These are phyloP conservation scores for Lyophyllum decastes DNA, from an alignment of 768 basidiomycete species.

Conservation along the genomic window DNA sequence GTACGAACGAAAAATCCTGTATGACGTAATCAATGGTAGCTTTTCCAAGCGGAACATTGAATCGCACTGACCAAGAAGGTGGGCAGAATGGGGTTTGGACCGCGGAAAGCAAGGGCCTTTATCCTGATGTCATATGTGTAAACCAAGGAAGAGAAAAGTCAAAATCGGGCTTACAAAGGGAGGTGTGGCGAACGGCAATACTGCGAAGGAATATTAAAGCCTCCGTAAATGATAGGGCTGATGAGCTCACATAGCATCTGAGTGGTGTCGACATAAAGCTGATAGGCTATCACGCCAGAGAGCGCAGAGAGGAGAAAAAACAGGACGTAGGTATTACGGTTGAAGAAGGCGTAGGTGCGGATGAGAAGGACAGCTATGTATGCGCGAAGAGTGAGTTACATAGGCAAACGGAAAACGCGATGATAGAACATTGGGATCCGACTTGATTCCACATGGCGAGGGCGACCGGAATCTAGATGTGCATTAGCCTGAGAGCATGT, in stretches of 20 bases:
- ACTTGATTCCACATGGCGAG: constrained; percentile 90
- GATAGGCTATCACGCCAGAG: constrained; percentile 76
- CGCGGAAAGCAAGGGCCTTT: constrained; percentile 77
- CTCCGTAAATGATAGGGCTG: not conserved
- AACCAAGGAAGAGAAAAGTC: not conserved
- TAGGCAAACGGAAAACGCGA: constrained; percentile 9
- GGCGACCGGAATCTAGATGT: constrained; percentile 68
- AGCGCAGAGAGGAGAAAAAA: constrained; percentile 64
- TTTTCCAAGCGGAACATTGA: constrained; percentile 6
- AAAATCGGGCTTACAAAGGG: constrained; percentile 45
- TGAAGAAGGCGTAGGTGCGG: constrained; percentile 86
- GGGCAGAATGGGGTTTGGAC: constrained; percentile 82
- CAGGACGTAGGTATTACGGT: constrained; percentile 70
- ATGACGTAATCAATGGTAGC: not conserved
- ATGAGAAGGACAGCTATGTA: constrained; percentile 73
- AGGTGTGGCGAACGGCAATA: constrained; percentile 65
- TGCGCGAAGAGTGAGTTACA: constrained; percentile 14
- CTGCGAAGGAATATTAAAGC: constrained; percentile 31
- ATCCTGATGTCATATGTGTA: constrained; percentile 28
- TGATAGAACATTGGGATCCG: constrained; percentile 66
- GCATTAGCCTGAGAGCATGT: not conserved
- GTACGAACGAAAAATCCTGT: constrained; percentile 60
- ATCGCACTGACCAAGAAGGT: constrained; percentile 63
- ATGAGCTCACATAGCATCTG: constrained; percentile 69
- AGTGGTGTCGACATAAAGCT: constrained; percentile 76